Evolutionary conservation across 2,329 filamentous ascomycete species (phyloP), one percentile per base, ranked within the genome.

Genomic region (Chaetomiaceae sp.): DNA sequence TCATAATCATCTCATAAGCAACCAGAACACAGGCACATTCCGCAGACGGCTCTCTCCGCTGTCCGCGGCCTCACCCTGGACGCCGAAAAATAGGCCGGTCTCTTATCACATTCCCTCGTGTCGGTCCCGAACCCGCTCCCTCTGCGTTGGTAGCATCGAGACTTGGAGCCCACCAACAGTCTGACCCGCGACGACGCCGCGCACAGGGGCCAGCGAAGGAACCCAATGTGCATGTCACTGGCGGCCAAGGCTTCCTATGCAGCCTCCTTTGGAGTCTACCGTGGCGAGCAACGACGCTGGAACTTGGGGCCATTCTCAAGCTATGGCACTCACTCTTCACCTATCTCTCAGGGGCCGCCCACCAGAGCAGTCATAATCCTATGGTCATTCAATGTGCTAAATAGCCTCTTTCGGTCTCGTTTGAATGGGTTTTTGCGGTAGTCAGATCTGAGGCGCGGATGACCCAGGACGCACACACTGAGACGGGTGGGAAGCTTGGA

Each of bases 1-100:
- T 55, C 56, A 58, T 60, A 58, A 60, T 57, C 58, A 60, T 62
- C 55, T 55, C 55, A 57, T 60, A 58, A 60, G 57, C 60, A 59
- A 35, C 43, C 43, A 49, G 38, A 39, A 30, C 47, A 31, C 20
- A 35, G 14, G 47, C 30, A 38, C 30, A 38, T 9, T 25, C 21
- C 33, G 27, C 35, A 44, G 23, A 16, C 13, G 33, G 20, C 2
- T 42, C 21, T 19, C 37, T 13, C n/a, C 40, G 21, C 25, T 35
- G 40, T 13, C 37, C 44, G 48, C 38, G 16, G 25, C 48, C 30
- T 31, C 35, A 30, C 34, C 38, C 31, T 37, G 17, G 23, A 19
- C 41, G 50, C 53, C 56, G 54, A 59, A 47, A 48, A 51, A 54
- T 54, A 57, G 39, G 50, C 53, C 58, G 54, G 16, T 41, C 30